Base-by-base conservation (phyloP, 768 basidiomycete species). In the Hygrocybe punicea region DNA sequence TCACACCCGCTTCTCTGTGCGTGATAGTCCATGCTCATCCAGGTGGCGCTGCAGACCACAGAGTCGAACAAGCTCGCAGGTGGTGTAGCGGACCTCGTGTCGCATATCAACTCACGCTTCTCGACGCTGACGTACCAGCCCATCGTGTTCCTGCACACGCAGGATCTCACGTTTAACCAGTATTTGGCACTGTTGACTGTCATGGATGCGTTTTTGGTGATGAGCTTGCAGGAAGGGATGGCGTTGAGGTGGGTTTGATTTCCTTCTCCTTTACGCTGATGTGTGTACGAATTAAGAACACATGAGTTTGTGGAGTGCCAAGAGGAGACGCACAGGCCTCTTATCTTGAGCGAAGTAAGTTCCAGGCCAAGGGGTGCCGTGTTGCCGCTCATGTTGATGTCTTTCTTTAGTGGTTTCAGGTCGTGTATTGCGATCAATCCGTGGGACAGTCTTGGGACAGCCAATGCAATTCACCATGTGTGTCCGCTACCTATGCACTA, bases 381-480 rank as follows among this genome's bases (percentile, higher is more conserved):
- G 79, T 69, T 19, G 37, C 36, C 33, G 6, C 47, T 16, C 23
- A 6, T 21, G 8, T 6, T 39, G 19, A 9, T 7, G 16, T 25
- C 13, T 25, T 4, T 21, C 13, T 17, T 39, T 65, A 87, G 85
- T 47, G 91, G 92, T 11, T 94, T 93, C 74, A 76, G 91, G 37
- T 88, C 86, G 11, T 93, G 90, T 61, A 89, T 93, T 44, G 85
- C 87, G n/a, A 79, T 93, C 67, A 93, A 93, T 66, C 92, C 91
- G 1, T 93, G 89, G 82, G 90, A 92, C 62, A 82, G 81, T 36
- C 81, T 88, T 24, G 87, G 85, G 17, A 93, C 93, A 1, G 89
- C 93, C 1, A 77, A 84, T 25, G 92, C 91, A 2, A 93, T 94
- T 62, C 60, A 84, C 50, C 81, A 83, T 64, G 69, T 68, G 24